Evolutionary conservation across 768 basidiomycete genomes (phyloP), one percentile per base, ranked within the genome.

Genomic region (Holtermannia corniformis): DNA sequence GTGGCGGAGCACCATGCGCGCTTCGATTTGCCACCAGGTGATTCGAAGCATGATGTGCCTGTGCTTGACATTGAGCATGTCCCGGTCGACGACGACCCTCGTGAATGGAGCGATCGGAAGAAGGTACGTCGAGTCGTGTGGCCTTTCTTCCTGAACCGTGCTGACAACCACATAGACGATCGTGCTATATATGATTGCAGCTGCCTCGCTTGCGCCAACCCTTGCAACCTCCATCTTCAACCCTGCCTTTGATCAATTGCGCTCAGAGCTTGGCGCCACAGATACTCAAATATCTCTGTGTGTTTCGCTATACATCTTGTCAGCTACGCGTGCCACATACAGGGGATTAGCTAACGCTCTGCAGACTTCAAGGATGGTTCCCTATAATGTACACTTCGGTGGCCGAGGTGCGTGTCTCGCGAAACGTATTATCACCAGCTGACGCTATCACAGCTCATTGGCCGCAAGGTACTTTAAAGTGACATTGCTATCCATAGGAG

Each of bases 21-120:
- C 32, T 37, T 37, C 16, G 32, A 37, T 37, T 16, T 37, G 10
- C 32, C 32, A 37, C 32, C 32, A 7, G 32, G 32, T 7, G 32
- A 37, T 7, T 7, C 32, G 32, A 37, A 37, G 16, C 32, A 37
- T 37, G 32, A 37, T 16, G 16, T 37, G 7, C 32, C 32, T 37
- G 32, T 37, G 16, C 32, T 37, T 13, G 72, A 74, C 57, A 74
- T 74, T 44, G 72, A 74, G 40, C 72, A 74, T 63, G 63, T 67
- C n/a, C 63, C 68, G 23, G 72, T 72, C 10, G 70, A 72, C n/a
- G 64, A 74, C 57, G 72, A 74, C 58, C 72, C 72, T n/a, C 51
- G 72, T 24, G 63, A 69, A 46, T 74, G 72, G 72, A 60, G 57
- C 23, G 44, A 59, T 32, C 44, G 51, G 26, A 74, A 72, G 57